Evolutionary conservation across 2,329 filamentous ascomycete genomes (phyloP), one percentile per base, ranked within the genome.

Genomic region (Myriangium duriaei): DNA sequence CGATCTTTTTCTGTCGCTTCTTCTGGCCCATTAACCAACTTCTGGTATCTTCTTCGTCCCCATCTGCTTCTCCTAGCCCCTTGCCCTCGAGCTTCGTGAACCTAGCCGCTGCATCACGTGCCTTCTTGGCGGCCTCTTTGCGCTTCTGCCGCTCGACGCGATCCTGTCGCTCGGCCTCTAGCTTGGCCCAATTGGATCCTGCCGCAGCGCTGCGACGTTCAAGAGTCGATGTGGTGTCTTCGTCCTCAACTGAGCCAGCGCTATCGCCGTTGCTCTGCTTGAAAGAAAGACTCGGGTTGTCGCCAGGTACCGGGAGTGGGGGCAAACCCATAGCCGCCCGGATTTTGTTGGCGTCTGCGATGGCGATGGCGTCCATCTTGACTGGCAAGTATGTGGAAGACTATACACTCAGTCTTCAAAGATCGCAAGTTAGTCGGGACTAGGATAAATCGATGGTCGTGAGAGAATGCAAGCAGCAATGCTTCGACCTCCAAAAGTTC

Each of bases 321-420:
- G 88, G 84, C 68, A 95, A 76, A 54, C 88, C 88, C 64, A 95
- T 76, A 34, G 85, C 84, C 51, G 79, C 70, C 52, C 88, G 85
- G 53, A 95, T 80, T 55, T 87, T 82, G 65, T 96, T 96, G 48
- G 84, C 85, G 69, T 95, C 86, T 61, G 92, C 83, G 55, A 96
- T 87, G 17, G 81, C 79, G 31, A 83, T 74, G 37, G 56, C 53
- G 45, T 58, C 51, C 51, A 55, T 52, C 21, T 32, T 51, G 49
- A 58, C 42, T 36, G 42, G 49, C 48, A 53, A 49, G 28, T 14
- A 43, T 28, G 42, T 39, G 34, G 42, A 39, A 5, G 29, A 15
- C 11, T 37, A 28, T 6, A 10, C 4, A 11, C n/a, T 39, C 3
- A 34, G 28, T 24, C 16, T 11, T 17, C 18, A 21, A 11, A 26